These are phyloP conservation scores for Rhodotorula babjevae DNA, from an alignment of 768 basidiomycete species.

Conservation along the genomic window DNA sequence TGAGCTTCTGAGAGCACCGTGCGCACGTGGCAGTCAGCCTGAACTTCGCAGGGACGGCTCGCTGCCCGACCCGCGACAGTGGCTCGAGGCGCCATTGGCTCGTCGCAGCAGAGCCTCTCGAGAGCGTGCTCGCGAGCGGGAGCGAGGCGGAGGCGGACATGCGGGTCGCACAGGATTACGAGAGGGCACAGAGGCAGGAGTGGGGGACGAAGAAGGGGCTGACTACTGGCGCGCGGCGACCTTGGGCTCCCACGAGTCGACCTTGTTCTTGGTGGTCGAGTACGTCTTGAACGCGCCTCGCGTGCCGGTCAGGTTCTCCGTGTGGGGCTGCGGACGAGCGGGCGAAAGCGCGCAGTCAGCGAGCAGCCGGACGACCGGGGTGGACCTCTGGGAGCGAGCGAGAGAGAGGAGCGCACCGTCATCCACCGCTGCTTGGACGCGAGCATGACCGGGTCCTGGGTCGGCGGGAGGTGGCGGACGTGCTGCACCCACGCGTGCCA, in stretches of 20 bases:
- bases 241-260: constrained; percentile 77
- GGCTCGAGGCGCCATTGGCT: too few relatives aligned
- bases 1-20: too few relatives aligned
- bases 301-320: constrained; percentile 88
- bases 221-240: constrained; percentile 44
- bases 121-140: too few relatives aligned
- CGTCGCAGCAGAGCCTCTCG: too few relatives aligned
- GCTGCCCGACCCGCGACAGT: too few relatives aligned
- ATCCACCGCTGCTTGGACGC: constrained; percentile 72
- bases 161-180: background rate
- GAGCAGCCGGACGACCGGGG: background rate
- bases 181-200: too few relatives aligned
- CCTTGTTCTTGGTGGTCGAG: constrained; percentile 77
- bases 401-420: constrained; percentile 56
- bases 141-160: constrained; percentile 10
- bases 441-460: constrained; percentile 67
- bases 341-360: background rate
- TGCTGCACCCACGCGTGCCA: constrained; percentile 96
- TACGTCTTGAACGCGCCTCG: constrained; percentile 84
- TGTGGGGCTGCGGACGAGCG: constrained; percentile 58
- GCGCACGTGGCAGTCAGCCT: too few relatives aligned
- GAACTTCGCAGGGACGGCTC: too few relatives aligned
- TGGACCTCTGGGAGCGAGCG: background rate
- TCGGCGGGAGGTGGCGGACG: constrained; percentile 77
- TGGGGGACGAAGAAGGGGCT: too few relatives aligned